Conservation (phyloP, 2,329 filamentous ascomycete genomes). For the Rasamsonia emersonii region DNA sequence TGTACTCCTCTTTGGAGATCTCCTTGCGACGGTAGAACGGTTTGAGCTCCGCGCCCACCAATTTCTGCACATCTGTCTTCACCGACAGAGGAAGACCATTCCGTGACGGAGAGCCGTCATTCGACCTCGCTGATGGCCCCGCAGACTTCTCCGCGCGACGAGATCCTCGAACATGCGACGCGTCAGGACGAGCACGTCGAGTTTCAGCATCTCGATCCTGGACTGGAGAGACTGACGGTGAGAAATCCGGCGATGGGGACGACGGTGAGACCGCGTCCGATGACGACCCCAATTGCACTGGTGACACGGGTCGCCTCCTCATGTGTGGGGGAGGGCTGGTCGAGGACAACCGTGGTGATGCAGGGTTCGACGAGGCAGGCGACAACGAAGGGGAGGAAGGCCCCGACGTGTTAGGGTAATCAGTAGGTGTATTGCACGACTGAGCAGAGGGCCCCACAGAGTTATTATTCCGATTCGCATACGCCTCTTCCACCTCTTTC, state of each 20-base stretch:
- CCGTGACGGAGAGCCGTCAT: conserved; percentile 62
- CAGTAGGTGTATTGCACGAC: conserved; percentile 27
- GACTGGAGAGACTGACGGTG: conserved; percentile 51
- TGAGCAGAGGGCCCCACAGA: conserved; percentile 24
- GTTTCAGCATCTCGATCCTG: conserved; percentile 7
- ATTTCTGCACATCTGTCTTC: conserved; percentile 80
- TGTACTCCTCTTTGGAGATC: conserved; percentile 83
- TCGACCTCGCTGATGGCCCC: conserved; percentile 31
- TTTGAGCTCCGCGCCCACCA: conserved; percentile 75
- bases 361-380: conserved; percentile 30
- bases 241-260: conserved; percentile 64
- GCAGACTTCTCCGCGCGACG: conserved; percentile 17
- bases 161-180: conserved; percentile 14
- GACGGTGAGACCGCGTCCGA: conserved; percentile 37
- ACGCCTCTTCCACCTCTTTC: conserved; percentile 68
- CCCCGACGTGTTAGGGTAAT: conserved; percentile 27
- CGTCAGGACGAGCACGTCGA: conserved; percentile 11
- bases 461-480: conserved; percentile 20
- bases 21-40: conserved; percentile 73
- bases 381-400: conserved; percentile 36
- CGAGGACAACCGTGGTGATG: conserved; percentile 31
- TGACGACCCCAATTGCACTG: conserved; percentile 26
- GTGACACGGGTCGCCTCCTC: conserved; percentile 26
- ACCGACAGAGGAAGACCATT: conserved; percentile 64
- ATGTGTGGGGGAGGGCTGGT: conserved; percentile 30